Evolutionary conservation across 805 yeast genomes (phyloP).

Genomic region (Hanseniaspora occidentalis): DNA sequence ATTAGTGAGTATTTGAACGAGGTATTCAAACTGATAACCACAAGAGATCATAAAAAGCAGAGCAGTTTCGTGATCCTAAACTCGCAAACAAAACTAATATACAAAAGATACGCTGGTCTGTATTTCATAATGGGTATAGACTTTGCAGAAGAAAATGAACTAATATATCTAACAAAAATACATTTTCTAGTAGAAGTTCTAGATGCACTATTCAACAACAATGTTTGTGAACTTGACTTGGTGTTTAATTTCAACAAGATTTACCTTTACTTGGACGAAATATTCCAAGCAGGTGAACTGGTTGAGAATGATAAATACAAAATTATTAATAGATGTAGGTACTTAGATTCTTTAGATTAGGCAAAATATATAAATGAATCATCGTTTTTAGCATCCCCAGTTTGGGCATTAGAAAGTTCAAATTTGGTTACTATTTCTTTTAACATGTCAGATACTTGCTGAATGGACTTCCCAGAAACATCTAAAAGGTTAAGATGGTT

Average conservation of each 20-base stretch:
- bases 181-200: constrained; percentile 83
- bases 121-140: constrained; percentile 81
- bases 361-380: not conserved
- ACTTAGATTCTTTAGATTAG: constrained; percentile 49
- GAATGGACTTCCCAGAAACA: constrained; percentile 48
- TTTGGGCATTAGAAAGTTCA: not conserved
- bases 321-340: constrained; percentile 50
- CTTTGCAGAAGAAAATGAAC: constrained; percentile 57
- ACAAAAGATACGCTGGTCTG: constrained; percentile 83
- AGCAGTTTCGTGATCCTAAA: constrained; percentile 69
- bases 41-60: constrained; percentile 76
- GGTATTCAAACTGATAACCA: constrained; percentile 65
- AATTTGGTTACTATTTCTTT: constrained; percentile 24
- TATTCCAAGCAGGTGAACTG: constrained; percentile 82
- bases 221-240: constrained; percentile 83
- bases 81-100: constrained; percentile 53
- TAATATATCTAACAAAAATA: constrained; percentile 69
- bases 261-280: constrained; percentile 72
- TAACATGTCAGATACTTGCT: constrained; percentile 37
- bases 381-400: not conserved
- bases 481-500: constrained; percentile 34
- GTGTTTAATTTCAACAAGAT: constrained; percentile 85
- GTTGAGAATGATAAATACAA: constrained; percentile 69
- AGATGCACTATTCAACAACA: constrained; percentile 70
- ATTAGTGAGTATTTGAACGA: constrained; percentile 42